Evolutionary conservation across 2,329 filamentous ascomycete genomes (phyloP).

Genomic region (Pseudogymnoascus sp.): DNA sequence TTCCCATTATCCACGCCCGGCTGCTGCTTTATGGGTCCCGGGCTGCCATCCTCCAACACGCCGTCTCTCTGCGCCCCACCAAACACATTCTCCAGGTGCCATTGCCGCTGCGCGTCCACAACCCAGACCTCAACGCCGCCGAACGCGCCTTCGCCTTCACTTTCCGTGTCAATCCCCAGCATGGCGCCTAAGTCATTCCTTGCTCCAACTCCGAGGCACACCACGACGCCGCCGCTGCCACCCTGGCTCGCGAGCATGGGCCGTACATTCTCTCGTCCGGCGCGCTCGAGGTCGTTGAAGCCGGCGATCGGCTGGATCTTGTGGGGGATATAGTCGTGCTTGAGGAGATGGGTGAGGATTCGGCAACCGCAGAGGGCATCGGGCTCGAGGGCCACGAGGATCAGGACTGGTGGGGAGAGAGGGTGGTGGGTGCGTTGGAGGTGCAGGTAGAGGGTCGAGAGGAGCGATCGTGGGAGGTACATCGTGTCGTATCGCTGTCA

Average conservation of each 20-base stretch:
- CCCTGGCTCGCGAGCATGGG: conserved; percentile 84
- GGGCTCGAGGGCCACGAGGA: conserved; percentile 89
- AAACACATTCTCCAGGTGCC: conserved; percentile 93
- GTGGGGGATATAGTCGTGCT: conserved; percentile 95
- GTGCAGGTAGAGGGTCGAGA: conserved; percentile 86
- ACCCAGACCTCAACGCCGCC: conserved; percentile 94
- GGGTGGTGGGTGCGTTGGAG: conserved; percentile 81
- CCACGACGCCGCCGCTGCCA: conserved; percentile 79
- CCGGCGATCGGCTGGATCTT: conserved; percentile 94
- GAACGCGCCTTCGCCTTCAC: conserved; percentile 56
- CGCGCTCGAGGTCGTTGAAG: conserved; percentile 79
- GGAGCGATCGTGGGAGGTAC: conserved; percentile 88
- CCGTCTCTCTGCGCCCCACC: conserved; percentile 54
- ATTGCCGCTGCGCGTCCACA: conserved; percentile 82
- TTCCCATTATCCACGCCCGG: conserved; percentile 67
- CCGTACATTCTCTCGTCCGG: conserved; percentile 69
- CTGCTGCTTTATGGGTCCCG: conserved; percentile 45
- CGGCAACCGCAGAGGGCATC: conserved; percentile 94
- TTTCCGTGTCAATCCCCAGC: conserved; percentile 64
- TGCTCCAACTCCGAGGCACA: conserved; percentile 89
- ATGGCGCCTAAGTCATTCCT: conserved; percentile 80
- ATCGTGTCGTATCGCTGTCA: conserved; percentile 43
- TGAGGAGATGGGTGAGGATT: conserved; percentile 86
- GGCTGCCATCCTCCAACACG: conserved; percentile 37
- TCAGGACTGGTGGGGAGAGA: conserved; percentile 82